Evolutionary conservation across 208 protist species (phyloP), one percentile per base, ranked within the genome.

Genomic region (Acanthamoeba rhysodes): DNA sequence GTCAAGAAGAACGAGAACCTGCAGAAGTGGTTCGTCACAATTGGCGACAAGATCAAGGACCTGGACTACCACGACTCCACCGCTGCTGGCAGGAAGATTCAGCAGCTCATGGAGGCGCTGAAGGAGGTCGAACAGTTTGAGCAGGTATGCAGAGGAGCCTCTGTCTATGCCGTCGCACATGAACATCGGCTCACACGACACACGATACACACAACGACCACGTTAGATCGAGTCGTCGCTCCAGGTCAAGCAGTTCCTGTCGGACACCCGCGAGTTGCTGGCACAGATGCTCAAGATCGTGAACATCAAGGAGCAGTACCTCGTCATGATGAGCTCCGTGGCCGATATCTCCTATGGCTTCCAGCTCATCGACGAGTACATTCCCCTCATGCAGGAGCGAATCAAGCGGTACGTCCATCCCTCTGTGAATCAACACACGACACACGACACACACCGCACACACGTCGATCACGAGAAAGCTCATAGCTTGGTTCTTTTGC

Each of bases 281-380:
- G 95, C 97, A 9, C 98, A 99, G 95, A 99, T 99, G 99, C 97
- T 99, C 68, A 98, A 98, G 55, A 99, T 98, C 95, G 97, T 99
- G 55, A 99, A 99, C 94, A 98, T 99, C 50, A 98, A 98, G 72
- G 97, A 99, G 50, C 95, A 97, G 45, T 98, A 98, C 14, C 94
- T 99, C 20, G 96, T 98, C 16, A 99, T 96, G 29, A 97, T 99
- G 10, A 95, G 97, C 37, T 98, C 98, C 34, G 97, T 99, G 14
- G 97, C 97, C 22, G 99, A 99, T 96, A 96, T 99, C 29, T 99
- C 98, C 1, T 99, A 99, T 96, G 99, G 98, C 5, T 99, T 99
- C 98, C 97, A 99, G 76, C 96, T 98, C n/a, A 98, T 99, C 68
- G 93, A 97, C 24, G 95, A 97, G 16, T 99, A 99, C 88, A 98